Evolutionary conservation across 306 rosid species (phyloP).

Genomic region (Quercus bicolor): DNA sequence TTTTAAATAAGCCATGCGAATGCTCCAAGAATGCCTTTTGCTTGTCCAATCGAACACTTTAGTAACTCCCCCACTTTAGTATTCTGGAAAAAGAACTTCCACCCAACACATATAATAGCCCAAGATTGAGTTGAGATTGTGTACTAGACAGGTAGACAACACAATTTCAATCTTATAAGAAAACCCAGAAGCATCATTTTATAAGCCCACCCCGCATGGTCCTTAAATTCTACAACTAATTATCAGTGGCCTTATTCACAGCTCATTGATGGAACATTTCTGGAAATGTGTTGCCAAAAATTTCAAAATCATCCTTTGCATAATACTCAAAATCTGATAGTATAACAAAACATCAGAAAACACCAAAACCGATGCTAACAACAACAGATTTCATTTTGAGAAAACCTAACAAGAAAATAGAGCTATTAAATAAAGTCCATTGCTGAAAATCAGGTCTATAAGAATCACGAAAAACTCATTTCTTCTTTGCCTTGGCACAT

Average conservation of each 20-base stretch:
- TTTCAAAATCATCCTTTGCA: conserved; percentile 28
- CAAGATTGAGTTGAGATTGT: no score
- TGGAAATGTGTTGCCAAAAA: conserved; percentile 13
- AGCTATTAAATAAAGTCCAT: conserved; percentile 12
- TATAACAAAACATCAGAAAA: conserved; percentile 13
- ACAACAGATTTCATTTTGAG: conserved; percentile 20
- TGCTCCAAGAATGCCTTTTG: no score
- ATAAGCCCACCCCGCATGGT: background rate
- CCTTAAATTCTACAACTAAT: background rate
- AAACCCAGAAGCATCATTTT: background rate
- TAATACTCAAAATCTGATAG: conserved; percentile 20
- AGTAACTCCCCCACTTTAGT: no score
- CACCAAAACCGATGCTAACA: conserved; percentile 25
- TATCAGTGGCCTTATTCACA: background rate
- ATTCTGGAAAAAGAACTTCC: no score
- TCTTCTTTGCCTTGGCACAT: conserved; percentile 88
- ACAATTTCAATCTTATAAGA: background rate
- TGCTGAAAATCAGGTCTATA: conserved; percentile 15
- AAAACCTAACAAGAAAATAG: conserved; percentile 26
- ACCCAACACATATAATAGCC: no score
- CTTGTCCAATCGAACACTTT: no score
- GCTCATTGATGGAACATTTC: background rate
- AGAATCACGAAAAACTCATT: conserved; percentile 37
- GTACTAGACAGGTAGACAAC: background rate
- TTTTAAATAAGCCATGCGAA: no score